Base-by-base conservation (phyloP, 164 flowering plant genomes). In the Kingdonia uniflora region DNA sequence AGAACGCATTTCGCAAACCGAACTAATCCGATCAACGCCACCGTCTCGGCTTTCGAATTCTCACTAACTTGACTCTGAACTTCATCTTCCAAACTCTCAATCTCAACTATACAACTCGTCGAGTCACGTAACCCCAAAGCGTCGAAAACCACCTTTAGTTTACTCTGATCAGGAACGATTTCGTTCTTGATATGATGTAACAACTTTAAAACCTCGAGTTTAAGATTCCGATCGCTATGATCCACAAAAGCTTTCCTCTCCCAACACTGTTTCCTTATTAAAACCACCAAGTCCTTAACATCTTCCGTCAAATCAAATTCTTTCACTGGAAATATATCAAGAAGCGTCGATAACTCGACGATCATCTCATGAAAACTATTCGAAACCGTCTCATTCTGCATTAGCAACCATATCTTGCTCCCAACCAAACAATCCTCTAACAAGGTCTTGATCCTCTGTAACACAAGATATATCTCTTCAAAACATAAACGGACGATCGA, bases 1-100 rank as follows among this genome's bases (percentile, higher is more conserved):
- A 89, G 67, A 10, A 90, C 87, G 69, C 85, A 86, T 47, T 82
- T 86, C 0, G 75, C 72, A 74, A 84, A 90, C 0, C 86, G 80
- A 0, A 80, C 81, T 16, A 89, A 75, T 0, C 94, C 88, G 43
- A 82, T 77, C 52, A 90, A 57, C 2, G 88, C 73, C 25, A 78
- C 42, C 12, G 67, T 54, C 10, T 71, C 71, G 1, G 70, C 61
- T 51, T 71, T 78, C 0, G 71, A 62, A 26, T 71, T 68, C 13
- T 79, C 76, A 13, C 71, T 74, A n/a, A 19, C 53, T 43, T 77
- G 92, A 19, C 65, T 74, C 47, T 65, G 76, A 37, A 79, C 58
- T 57, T 90, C 91, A 0, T 81, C 86, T 58, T 90, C 78, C 0
- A 90, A 71, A 16, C 61, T 61, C 77, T 82, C 81, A 21, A 86